Conservation (phyloP, 495 filamentous ascomycete species). For the Aspergillus asperescens region DNA sequence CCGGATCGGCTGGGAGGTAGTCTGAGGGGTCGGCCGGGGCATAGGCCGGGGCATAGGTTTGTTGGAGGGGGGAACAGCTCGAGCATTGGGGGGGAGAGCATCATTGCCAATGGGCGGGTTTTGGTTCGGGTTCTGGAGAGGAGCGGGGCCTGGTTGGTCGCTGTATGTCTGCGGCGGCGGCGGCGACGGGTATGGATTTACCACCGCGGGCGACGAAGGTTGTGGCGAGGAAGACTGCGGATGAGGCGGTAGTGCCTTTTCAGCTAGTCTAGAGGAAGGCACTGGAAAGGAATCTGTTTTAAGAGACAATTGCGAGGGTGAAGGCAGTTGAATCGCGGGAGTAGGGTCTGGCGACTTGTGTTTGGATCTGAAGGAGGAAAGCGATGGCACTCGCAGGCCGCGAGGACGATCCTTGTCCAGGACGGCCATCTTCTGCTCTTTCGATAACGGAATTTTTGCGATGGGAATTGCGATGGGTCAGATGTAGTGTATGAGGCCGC, state of each 20-base stretch:
- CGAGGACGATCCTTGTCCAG: constrained; percentile 38
- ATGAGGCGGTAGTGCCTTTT: constrained; percentile 32
- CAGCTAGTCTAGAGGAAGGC: constrained; percentile 4
- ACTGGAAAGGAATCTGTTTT: constrained; percentile 14
- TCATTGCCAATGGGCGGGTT: not conserved
- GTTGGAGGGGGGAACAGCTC: not conserved
- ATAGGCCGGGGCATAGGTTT: constrained; percentile 5
- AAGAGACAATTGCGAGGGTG: constrained; percentile 10
- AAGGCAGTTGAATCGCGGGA: constrained; percentile 11
- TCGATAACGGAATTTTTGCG: not conserved
- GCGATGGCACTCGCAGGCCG: constrained; percentile 37
- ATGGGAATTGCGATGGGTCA: not conserved
- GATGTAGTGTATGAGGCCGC: not conserved
- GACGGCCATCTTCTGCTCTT: constrained; percentile 29
- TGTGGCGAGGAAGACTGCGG: constrained; percentile 20
- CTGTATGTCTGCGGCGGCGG: constrained; percentile 3
- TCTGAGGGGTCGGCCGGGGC: not conserved
- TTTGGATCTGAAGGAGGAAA: constrained; percentile 30
- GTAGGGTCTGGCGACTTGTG: constrained; percentile 9
- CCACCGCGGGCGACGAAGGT: not conserved
- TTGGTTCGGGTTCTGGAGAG: not conserved
- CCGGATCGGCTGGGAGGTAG: not conserved
- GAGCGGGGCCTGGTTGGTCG: not conserved
- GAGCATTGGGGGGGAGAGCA: not conserved
- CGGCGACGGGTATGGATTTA: constrained; percentile 1